Base-by-base conservation (phyloP, 768 basidiomycete species). In the Russula sp. region DNA sequence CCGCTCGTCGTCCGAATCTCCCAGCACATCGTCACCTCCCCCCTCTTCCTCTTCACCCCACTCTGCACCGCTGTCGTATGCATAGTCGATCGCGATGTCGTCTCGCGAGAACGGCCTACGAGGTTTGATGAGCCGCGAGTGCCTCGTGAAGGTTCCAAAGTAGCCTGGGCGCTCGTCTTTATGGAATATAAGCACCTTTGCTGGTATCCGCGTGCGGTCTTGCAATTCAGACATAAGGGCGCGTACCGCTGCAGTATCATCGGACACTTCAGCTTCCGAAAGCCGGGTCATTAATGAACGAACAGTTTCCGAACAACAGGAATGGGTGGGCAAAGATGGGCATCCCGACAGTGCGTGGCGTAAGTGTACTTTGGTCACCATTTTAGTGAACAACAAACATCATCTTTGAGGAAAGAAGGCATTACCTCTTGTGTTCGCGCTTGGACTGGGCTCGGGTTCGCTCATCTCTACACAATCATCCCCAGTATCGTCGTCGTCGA, bases 31-130 rank as follows among this genome's bases (percentile, higher is more conserved):
- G 53, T 87, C 91, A 11, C 84, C 90, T 25, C 86, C 91, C 3
- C 80, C 82, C 13, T 77, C 79, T 22, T 85, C 84, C 70, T 94
- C 93, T 60, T 88, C 90, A 65, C 93, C 92, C 97, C 97, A 98
- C 67, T 98, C 97, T 67, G 87, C 93, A 14, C 92, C 96, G 55
- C 91, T 94, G 75, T 99, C 95, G 69, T 95, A 92, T 5, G 82
- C 81, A 71, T 98, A 99, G 73, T 98, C 93, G 57, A 90, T 80
- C 13, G 82, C 79, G 1, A 87, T 75, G 11, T 83, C 77, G 68
- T 99, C 97, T 65, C 83, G 82, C 2, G 80, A 84, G 63, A 96
- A 87, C 1, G 97, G 95, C 18, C 80, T 83, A 16, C 97, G 84
- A 2, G 94, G 87, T 0, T 93, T 88, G 61, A 98, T 84, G 38